Percentiles rank a stretch among this genome's conserved stretches.
These are phyloP conservation scores for Zymoseptoria ardabiliae DNA, from an alignment of 2,329 filamentous ascomycete genomes.

Conservation along the genomic window DNA sequence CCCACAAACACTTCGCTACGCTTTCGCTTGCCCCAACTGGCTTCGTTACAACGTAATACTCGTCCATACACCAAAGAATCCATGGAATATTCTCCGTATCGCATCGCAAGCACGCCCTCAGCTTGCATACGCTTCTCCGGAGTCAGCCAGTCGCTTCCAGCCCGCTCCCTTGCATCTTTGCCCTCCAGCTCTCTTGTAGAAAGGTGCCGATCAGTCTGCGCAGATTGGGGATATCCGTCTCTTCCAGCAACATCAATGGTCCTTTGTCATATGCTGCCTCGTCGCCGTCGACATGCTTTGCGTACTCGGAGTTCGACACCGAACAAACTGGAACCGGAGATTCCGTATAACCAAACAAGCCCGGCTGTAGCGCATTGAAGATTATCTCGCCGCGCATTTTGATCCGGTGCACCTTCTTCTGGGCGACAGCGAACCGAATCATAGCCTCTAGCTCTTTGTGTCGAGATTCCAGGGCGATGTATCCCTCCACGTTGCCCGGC, in stretches of 20 bases:
- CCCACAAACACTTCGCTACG: too few species aligned
- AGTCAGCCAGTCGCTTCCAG: neutral
- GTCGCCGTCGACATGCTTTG: slow-evolving; percentile 6
- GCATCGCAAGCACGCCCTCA: neutral
- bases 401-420: neutral
- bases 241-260: slow-evolving; percentile 12
- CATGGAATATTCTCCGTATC: too few species aligned
- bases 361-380: neutral
- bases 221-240: slow-evolving; percentile 12
- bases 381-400: neutral
- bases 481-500: too few species aligned
- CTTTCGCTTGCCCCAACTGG: too few species aligned
- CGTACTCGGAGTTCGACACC: slow-evolving; percentile 14
- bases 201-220: neutral
- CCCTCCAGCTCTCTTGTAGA: neutral
- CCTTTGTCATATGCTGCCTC: neutral
- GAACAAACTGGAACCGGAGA: slow-evolving; percentile 4
- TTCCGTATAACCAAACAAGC: neutral
- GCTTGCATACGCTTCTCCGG: neutral
- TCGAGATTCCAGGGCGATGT: too few species aligned
- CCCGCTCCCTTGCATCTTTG: neutral
- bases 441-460: neutral
- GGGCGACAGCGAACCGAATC: neutral
- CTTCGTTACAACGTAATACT: too few species aligned
- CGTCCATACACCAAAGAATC: too few species aligned